phyloP scores from a whole-genome alignment of 495 filamentous ascomycete species.

The Daldinia decipiens region DNA sequence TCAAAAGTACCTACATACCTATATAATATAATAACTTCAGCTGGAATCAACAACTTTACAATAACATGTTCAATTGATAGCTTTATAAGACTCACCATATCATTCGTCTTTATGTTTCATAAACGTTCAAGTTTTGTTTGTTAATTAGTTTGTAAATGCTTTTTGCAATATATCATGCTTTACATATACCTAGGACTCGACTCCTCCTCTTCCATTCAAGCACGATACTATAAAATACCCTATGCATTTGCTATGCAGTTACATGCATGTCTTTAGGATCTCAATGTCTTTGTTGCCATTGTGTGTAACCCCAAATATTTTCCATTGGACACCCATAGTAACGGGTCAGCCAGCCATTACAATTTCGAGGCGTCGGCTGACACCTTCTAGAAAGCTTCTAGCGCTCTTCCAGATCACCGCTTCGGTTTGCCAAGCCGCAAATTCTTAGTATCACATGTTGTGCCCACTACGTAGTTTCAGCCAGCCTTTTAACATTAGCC shows the following conservation, averaged over 20 bases:
- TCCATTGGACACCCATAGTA: constrained; percentile 35
- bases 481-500: constrained; percentile 6
- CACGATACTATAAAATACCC: not conserved
- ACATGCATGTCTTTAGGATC: not conserved
- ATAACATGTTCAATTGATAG: not conserved
- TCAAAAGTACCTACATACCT: not conserved
- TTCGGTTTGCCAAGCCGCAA: constrained; percentile 28
- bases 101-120: not conserved
- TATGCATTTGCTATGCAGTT: constrained; percentile 6
- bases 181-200: not conserved
- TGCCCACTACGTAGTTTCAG: not conserved
- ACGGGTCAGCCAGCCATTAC: constrained; percentile 27
- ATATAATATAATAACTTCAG: not conserved
- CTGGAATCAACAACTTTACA: not conserved
- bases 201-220: not conserved
- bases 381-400: constrained; percentile 58
- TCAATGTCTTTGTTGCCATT: constrained; percentile 11
- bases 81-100: not conserved
- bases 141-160: not conserved
- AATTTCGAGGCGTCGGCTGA: constrained; percentile 44
- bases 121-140: not conserved
- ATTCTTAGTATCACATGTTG: constrained; percentile 1
- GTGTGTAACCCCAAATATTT: constrained; percentile 32
- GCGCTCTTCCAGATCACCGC: constrained; percentile 35
- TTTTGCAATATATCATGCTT: not conserved